Evolutionary conservation across 306 rosid species (phyloP).

Genomic region (Dryas octopetala): DNA sequence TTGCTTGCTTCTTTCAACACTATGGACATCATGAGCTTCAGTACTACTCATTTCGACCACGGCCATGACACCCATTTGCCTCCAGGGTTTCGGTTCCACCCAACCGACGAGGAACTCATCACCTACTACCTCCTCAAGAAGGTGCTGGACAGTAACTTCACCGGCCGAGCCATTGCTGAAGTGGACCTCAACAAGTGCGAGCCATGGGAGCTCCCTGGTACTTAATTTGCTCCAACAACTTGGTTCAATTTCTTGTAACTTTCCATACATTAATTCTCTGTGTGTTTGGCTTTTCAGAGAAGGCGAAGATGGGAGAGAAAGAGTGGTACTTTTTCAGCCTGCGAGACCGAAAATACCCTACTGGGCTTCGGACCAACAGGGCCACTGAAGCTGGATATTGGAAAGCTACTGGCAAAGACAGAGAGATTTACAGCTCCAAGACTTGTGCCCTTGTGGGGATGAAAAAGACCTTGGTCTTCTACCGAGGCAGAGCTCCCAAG

Average conservation of each 20-base stretch:
- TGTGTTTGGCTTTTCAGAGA: conserved; percentile 37
- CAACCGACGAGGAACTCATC: conserved; percentile 92
- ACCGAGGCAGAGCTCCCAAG: conserved; percentile 90
- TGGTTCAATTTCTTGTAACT: background rate
- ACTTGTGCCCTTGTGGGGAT: conserved; percentile 79
- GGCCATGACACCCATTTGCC: conserved; percentile 52
- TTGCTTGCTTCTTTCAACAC: background rate
- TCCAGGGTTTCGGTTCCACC: conserved; percentile 96
- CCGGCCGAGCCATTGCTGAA: conserved; percentile 85
- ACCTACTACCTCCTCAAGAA: conserved; percentile 87
- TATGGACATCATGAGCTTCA: background rate
- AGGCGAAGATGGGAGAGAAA: conserved; percentile 96
- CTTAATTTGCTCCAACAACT: background rate
- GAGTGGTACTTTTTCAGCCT: conserved; percentile 96
- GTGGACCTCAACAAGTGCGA: conserved; percentile 98
- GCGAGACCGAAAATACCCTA: conserved; percentile 86
- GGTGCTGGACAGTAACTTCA: conserved; percentile 68
- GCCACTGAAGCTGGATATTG: conserved; percentile 98
- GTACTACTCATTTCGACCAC: conserved; percentile 5
- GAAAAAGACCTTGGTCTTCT: conserved; percentile 95
- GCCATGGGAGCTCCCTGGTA: conserved; percentile 98
- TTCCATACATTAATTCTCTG: no score
- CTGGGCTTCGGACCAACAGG: conserved; percentile 81
- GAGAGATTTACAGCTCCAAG: conserved; percentile 79
- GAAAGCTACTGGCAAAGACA: conserved; percentile 95